Evolutionary conservation across 1,284 basidiomycete species (phyloP), one percentile per base, ranked within the genome.

Genomic region (Sanghuangporus baumii): DNA sequence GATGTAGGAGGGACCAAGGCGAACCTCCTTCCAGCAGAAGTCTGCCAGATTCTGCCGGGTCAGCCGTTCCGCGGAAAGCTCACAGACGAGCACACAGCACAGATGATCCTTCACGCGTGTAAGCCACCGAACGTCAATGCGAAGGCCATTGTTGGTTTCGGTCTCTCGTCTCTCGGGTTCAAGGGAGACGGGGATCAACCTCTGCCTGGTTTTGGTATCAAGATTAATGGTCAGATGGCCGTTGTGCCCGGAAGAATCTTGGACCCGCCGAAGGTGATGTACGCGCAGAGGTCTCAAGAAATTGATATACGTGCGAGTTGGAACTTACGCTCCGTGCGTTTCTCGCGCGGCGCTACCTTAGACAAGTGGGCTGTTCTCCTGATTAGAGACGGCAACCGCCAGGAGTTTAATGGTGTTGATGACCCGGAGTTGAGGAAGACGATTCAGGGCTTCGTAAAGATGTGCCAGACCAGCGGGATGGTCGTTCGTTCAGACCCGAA

Each of bases 61-160:
- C 89, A 91, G 68, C 77, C 85, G 0, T 91, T 83, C 78, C 78
- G 79, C n/a, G 88, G 88, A 7, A 88, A 87, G 69, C 77, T 91
- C 12, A 78, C 80, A 1, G 81, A 88, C 47, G 83, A 85, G 20
- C 85, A 89, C 65, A 89, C 88, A 0, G 80, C 83, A 0, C 70
- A 73, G 23, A 91, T 92, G 89, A 88, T 91, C 66, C 75, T 71
- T 2, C 77, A 80, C 34, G 87, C 89, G 0, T 87, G 87, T 40
- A 82, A 85, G 59, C 82, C 81, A 0, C 89, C 89, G 2, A 86
- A 84, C 64, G 73, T 81, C 66, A 91, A 91, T 67, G 88, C 82
- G 0, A 66, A 72, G 0, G 75, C 78, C 41, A 91, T 91, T 66
- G 78, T 82, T 18, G 70, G 74, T 6, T 76, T 76, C 31, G 89